Conservation (phyloP, 176 grass and related monocot species). For the Musa schizocarpa region DNA sequence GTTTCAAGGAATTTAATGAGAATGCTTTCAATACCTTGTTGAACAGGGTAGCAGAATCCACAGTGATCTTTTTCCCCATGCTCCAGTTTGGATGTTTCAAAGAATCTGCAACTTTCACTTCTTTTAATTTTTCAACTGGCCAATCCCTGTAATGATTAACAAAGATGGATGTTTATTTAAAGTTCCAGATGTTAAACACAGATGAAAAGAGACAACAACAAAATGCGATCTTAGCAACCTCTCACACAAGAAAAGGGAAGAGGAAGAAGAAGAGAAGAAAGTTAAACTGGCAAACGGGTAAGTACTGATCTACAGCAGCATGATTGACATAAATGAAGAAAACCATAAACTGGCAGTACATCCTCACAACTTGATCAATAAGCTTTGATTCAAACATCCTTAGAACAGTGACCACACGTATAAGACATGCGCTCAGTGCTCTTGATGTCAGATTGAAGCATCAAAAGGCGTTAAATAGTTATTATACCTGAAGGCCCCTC, state of each 20-base stretch:
- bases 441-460: neutral
- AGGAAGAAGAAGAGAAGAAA: too few relatives aligned
- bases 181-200: neutral
- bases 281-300: too few relatives aligned
- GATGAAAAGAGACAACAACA: too few relatives aligned
- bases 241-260: too few relatives aligned
- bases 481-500: constrained; percentile 90
- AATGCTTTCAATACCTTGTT: constrained; percentile 50
- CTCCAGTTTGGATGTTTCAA: constrained; percentile 95
- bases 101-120: constrained; percentile 91
- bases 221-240: too few relatives aligned
- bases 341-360: too few relatives aligned
- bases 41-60: constrained; percentile 97
- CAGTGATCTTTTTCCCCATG: constrained; percentile 99
- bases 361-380: too few relatives aligned
- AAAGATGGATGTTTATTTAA: neutral
- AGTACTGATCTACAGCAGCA: too few relatives aligned
- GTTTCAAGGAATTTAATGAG: too few relatives aligned
- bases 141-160: constrained; percentile 52
- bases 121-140: constrained; percentile 81
- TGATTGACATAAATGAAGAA: too few relatives aligned
- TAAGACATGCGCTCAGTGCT: neutral
- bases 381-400: too few relatives aligned
- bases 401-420: too few relatives aligned
- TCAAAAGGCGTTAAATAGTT: neutral